Base-by-base conservation (phyloP, 495 filamentous ascomycete genomes). In the Penicillium cataractarum region DNA sequence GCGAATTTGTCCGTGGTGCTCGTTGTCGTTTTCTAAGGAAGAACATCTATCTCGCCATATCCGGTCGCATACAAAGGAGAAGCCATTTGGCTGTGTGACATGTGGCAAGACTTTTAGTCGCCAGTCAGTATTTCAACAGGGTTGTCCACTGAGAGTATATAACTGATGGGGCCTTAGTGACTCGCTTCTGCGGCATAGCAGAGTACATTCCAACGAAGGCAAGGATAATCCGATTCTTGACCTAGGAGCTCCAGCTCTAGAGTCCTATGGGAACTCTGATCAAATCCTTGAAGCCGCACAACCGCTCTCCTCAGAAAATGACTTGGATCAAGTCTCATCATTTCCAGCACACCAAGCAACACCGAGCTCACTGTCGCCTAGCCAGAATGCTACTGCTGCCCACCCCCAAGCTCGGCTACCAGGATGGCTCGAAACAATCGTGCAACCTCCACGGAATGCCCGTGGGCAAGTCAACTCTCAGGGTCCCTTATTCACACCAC, bases 41-140 rank as follows among this genome's bases (percentile, higher is more conserved):
- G 71, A 74, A 12, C 72, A 74, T 58, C 69, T 77, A 17, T 66
- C 65, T 8, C 58, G 72, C 10, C 75, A 77, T 50, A 60, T 71
- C 22, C 66, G 75, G 17, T 71, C 66, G 3, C 75, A 77, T 35
- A 77, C 75, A 0, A 70, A 67, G 35, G 75, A 77, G 35, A 74
- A 73, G 49, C 75, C 75, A 2, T 76, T 73, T 46, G 48, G 40
- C 17, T 77, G 75, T 52, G 17, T 58, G 19, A 35, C 58, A 8
- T 77, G 75, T 62, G 64, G 60, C 7, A 72, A 68, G 33, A 62
- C 58, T 13, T 74, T 72, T 37, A 65, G 64, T 35, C 57, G 67
- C 27, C 67, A 66, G 70, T 72, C 55, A n/a, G 67, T 21, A 42
- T 21, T 21, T 21, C 39, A 21, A 42, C 6, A 9, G 5, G 9